These are phyloP conservation scores for Heliocybe sulcata DNA, from an alignment of 1,284 basidiomycete species.

Conservation along the genomic window DNA sequence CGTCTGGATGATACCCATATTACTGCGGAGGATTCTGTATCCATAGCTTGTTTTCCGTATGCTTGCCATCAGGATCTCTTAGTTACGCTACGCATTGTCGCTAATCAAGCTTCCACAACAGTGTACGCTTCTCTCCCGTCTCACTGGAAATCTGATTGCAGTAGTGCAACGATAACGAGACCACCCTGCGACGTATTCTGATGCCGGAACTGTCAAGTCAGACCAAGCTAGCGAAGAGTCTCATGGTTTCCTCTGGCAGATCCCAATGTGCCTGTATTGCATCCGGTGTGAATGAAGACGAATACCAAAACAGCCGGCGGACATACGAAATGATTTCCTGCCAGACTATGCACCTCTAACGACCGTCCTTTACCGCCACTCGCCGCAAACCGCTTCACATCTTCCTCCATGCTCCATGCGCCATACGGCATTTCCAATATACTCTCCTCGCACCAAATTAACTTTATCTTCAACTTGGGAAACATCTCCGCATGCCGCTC, in stretches of 20 bases:
- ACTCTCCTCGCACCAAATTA: slow-evolving; percentile 13
- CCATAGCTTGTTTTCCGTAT: no score
- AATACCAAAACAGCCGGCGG: not conserved
- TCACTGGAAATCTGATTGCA: no score
- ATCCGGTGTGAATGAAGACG: not conserved
- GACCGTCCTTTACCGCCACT: slow-evolving; percentile 9
- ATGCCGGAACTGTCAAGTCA: not conserved
- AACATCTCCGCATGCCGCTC: slow-evolving; percentile 5
- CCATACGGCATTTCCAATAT: slow-evolving; percentile 12
- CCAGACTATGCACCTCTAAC: slow-evolving; percentile 12
- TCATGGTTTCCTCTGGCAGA: slow-evolving; percentile 10
- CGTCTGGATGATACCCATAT: no score
- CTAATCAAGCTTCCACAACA: no score
- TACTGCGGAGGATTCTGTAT: no score
- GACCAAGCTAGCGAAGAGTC: slow-evolving; percentile 6
- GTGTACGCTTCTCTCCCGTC: no score
- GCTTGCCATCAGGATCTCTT: no score
- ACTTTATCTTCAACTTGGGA: slow-evolving; percentile 10
- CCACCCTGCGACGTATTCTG: no score
- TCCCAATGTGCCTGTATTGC: slow-evolving; percentile 14
- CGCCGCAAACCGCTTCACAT: slow-evolving; percentile 8
- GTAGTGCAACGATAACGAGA: no score
- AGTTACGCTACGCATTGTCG: no score
- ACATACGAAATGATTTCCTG: slow-evolving; percentile 19
- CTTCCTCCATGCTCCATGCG: slow-evolving; percentile 11